Evolutionary conservation across 1,284 basidiomycete genomes (phyloP), one percentile per base, ranked within the genome.

Genomic region (Termitomyces sp.): DNA sequence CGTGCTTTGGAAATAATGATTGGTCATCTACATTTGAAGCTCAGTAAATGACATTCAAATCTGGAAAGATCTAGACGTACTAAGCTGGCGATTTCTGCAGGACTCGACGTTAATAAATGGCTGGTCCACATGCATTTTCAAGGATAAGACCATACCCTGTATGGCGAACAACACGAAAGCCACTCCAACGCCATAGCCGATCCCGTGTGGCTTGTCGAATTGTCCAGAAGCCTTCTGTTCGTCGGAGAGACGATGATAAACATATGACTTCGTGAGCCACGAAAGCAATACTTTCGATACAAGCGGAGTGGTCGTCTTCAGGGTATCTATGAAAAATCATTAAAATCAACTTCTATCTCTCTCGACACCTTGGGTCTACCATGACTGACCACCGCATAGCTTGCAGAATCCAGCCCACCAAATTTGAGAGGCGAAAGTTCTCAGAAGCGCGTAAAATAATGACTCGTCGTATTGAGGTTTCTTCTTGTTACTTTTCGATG

Each of bases 151-250:
- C 57, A 66, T 74, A 72, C 75, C 75, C 73, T 88, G 84, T 84
- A 90, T 88, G 3, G 70, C 74, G 60, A 88, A 88, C 30, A 91
- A 63, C 0, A 74, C 83, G 48, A 86, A 63, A 0, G 67, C 64
- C 9, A 73, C 53, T 13, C 83, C 84, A 40, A 86, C 73, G 0
- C 84, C 84, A 59, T 78, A 77, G 3, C 82, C 82, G 43, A 85
- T 72, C 9, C 72, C 75, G 50, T 64, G 68, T 39, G 79, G 77
- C 59, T 71, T 66, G 8, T 62, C 55, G 21, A 73, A 60, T 5
- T 65, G 64, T 2, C 64, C 67, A 10, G 62, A 54, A 3, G 66
- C 67, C 39, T 68, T 69, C 53, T 74, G 63, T 24, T 64, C 67
- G 0, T 72, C 72, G 0, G 71, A 62, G 5, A 74, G 66, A 26